Percentiles rank a stretch among this genome's conserved stretches.
These are phyloP conservation scores for Neurospora crassa DNA, from an alignment of 2,329 filamentous ascomycete species.

Conservation along the genomic window DNA sequence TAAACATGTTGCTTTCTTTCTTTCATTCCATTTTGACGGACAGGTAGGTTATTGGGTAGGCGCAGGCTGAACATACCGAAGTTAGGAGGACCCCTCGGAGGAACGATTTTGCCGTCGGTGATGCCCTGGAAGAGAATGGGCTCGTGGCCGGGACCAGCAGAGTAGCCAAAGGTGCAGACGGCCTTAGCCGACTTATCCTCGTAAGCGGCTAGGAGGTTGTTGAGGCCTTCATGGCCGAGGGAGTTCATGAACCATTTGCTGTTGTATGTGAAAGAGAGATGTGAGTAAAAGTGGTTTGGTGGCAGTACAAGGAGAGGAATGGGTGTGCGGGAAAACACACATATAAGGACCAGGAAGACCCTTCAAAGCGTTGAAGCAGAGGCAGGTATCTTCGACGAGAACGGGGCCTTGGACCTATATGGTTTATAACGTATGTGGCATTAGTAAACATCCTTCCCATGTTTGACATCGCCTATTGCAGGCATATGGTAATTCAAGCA, in stretches of 20 bases:
- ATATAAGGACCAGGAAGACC: conserved; percentile 96
- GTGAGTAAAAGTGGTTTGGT: not conserved
- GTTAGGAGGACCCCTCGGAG: conserved; percentile 64
- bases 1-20: not conserved
- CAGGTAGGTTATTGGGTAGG: not conserved
- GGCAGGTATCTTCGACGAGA: conserved; percentile 87
- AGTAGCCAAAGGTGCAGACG: conserved; percentile 94
- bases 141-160: conserved; percentile 71
- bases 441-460: not conserved
- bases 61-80: conserved; percentile 57
- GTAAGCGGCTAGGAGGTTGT: conserved; percentile 83
- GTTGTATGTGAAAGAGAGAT: conserved; percentile 1
- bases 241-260: conserved; percentile 92
- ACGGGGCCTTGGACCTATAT: conserved; percentile 72
- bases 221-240: conserved; percentile 75
- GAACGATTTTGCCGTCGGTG: conserved; percentile 77
- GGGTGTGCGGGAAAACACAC: conserved; percentile 38
- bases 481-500: not conserved
- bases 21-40: not conserved
- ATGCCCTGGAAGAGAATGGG: conserved; percentile 86
- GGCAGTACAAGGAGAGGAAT: not conserved
- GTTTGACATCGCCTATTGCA: not conserved
- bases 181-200: conserved; percentile 86
- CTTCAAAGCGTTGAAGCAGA: conserved; percentile 83
- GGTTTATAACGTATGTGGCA: not conserved